Evolutionary conservation across 2,329 filamentous ascomycete genomes (phyloP).

Genomic region (Aspergillus tamarii): DNA sequence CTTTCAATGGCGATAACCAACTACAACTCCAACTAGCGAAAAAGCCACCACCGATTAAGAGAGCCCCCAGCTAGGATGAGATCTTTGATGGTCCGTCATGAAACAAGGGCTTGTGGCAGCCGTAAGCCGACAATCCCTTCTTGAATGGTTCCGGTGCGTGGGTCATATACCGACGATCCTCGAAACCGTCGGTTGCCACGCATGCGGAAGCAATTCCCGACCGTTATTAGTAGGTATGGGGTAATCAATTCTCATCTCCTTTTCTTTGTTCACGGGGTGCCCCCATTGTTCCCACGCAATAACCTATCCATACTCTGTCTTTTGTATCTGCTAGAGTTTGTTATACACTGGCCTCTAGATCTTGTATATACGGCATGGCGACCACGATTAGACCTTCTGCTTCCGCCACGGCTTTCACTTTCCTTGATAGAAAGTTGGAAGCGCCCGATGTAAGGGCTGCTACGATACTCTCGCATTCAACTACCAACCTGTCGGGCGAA

Average conservation of each 20-base stretch:
- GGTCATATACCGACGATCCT: conserved; percentile 12
- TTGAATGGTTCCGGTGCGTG: conserved; percentile 14
- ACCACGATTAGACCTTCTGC: neutral
- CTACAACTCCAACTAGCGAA: neutral
- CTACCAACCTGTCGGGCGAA: conserved; percentile 17
- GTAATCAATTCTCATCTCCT: conserved; percentile 10
- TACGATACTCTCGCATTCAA: conserved; percentile 13
- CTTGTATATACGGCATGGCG: neutral
- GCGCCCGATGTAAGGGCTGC: conserved; percentile 20
- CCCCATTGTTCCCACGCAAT: neutral
- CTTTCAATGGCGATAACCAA: neutral
- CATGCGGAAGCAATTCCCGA: conserved; percentile 12
- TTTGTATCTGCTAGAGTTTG: neutral
- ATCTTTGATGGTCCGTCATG: neutral
- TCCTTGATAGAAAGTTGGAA: conserved; percentile 26
- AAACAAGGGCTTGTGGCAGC: neutral
- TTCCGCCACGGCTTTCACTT: conserved; percentile 24
- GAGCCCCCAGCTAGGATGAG: too few relatives aligned
- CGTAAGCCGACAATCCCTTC: conserved; percentile 19
- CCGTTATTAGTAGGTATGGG: conserved; percentile 15
- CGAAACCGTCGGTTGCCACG: conserved; percentile 9
- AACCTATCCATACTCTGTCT: neutral
- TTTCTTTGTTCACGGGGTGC: neutral
- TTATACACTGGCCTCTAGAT: neutral
- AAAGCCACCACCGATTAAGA: neutral